Conservation (phyloP, 192 early-diverging fungal genomes). For the Coemansia sp. region DNA sequence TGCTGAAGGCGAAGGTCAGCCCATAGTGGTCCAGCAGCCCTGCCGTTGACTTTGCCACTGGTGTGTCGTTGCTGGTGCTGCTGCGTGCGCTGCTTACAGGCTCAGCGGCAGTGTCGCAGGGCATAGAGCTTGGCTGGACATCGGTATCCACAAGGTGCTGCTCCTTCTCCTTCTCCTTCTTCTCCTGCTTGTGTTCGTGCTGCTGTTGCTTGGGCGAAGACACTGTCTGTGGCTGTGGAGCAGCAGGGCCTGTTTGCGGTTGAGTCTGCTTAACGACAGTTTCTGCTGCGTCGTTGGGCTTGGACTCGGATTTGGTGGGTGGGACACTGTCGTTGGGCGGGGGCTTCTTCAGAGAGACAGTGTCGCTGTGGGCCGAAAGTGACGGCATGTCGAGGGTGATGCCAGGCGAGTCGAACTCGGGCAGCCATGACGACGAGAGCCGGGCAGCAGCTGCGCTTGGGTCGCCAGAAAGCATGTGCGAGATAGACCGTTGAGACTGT, state of each 20-base stretch:
- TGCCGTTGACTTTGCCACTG: background rate
- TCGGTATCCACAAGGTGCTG: background rate
- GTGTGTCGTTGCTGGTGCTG: background rate
- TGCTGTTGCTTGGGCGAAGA: background rate
- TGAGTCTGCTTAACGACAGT: background rate
- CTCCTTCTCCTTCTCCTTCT: no score
- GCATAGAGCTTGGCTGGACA: no score
- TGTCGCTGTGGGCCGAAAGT: background rate
- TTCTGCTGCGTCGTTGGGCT: background rate
- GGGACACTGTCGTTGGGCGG: slow-evolving; percentile 1
- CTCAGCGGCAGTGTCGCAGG: no score
- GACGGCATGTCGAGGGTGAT: slow-evolving; percentile 30
- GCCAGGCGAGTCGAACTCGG: slow-evolving; percentile 35
- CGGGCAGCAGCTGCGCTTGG: slow-evolving; percentile 5
- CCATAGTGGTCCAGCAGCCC: slow-evolving; percentile 12
- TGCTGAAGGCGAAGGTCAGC: slow-evolving; percentile 40
- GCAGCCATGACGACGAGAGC: slow-evolving; percentile 29
- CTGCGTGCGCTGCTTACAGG: no score
- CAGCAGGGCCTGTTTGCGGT: background rate
- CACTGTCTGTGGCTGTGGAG: background rate
- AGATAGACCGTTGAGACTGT: background rate
- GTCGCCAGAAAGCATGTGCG: slow-evolving; percentile 31
- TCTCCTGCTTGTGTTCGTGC: no score
- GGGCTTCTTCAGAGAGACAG: background rate
- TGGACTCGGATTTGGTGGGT: background rate